These are phyloP conservation scores for Cetraspora pellucida DNA, from an alignment of 192 early-diverging fungal species.

Conservation along the genomic window DNA sequence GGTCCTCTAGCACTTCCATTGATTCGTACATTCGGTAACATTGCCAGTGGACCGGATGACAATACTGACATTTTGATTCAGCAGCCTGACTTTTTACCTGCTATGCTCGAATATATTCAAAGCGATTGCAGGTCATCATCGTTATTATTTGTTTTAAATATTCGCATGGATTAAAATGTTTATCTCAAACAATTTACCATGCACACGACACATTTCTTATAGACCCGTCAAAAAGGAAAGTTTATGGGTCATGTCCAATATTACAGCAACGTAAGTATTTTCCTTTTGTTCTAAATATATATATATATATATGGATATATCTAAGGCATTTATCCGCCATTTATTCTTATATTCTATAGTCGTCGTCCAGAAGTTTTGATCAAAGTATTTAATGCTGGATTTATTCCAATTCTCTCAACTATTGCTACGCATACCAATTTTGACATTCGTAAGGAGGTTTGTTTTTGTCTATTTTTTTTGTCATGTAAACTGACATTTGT, in stretches of 20 bases:
- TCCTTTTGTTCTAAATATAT: not conserved
- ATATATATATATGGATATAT: not conserved
- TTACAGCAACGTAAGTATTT: conserved; percentile 56
- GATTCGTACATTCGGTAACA: conserved; percentile 67
- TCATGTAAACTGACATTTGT: too few species aligned
- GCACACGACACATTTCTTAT: conserved; percentile 5
- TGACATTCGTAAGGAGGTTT: conserved; percentile 69
- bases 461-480: too few species aligned
- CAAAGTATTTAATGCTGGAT: conserved; percentile 55
- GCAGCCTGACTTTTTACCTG: conserved; percentile 52
- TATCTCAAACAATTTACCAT: not conserved
- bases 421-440: conserved; percentile 64
- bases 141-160: too few species aligned
- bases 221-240: conserved; percentile 71
- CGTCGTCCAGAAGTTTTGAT: conserved; percentile 42
- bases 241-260: conserved; percentile 71
- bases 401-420: conserved; percentile 54
- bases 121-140: conserved; percentile 53
- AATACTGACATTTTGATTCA: conserved; percentile 53
- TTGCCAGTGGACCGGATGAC: conserved; percentile 65
- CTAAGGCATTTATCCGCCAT: not conserved
- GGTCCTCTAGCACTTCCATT: conserved; percentile 57
- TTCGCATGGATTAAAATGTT: not conserved
- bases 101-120: conserved; percentile 48
- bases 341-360: conserved; percentile 15